Evolutionary conservation across 2,329 filamentous ascomycete species (phyloP), one percentile per base, ranked within the genome.

Genomic region (Akanthomyces lecanii): DNA sequence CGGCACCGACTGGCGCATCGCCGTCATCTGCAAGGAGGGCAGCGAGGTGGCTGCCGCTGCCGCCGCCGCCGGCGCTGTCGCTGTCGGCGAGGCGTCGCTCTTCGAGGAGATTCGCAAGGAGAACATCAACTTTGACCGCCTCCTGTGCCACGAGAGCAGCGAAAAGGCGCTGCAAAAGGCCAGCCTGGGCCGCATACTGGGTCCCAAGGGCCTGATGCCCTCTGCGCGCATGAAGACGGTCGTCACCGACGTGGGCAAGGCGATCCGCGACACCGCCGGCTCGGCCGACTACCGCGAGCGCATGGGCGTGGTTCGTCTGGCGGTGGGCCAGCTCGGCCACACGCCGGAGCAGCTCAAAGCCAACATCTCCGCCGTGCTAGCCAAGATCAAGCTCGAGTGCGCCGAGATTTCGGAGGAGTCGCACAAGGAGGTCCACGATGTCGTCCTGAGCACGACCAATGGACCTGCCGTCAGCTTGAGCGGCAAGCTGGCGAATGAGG

Each of bases 121-220:
- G 48, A 85, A 87, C 45, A 89, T 98, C 67, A 85, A 91, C 30
- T 99, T 98, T 74, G 95, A 98, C 74, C 84, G 91, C 62, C 89
- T 92, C 66, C 86, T 99, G 69, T 96, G 92, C 77, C 93, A 97
- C 75, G 82, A 83, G 57, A 86, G 91, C 69, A 92, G 88, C 69
- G 81, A 95, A 68, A 82, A 84, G 59, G 92, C 90, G 63, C 79
- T 99, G 71, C 89, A 89, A 73, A 93, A 95, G 79, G 89, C 92
- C 42, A 86, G 85, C 0, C 75, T 99, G 66, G 94, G 90, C 66
- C 85, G 89, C 67, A 83, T 97, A 50, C 81, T 99, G 23, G 95
- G 95, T 71, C 95, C 96, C 52, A 88, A 86, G 76, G 93, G 93
- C 3, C 77, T 99, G 71, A 98, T 99, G 95, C 95, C 95, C 6